Base-by-base conservation (phyloP, 2,329 filamentous ascomycete genomes). In the Diaporthe ilicicola region DNA sequence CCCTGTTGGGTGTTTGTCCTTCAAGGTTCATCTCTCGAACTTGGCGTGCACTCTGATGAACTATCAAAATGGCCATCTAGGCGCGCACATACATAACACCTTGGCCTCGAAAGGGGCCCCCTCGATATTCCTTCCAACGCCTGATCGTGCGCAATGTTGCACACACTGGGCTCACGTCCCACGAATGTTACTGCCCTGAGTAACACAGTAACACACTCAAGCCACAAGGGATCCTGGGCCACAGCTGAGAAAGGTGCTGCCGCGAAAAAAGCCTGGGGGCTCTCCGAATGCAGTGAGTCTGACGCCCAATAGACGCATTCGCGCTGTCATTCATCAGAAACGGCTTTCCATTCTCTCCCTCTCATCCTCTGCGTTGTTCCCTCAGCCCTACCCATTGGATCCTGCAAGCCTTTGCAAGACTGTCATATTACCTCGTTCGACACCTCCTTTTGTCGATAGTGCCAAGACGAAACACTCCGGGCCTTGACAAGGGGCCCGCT, bases 41-140 rank as follows among this genome's bases (percentile, higher is more conserved):
- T 64, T 64, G 59, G 59, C 44, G 29, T 34, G 42, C 59, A 50
- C 59, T 64, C 42, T 44, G 59, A 39, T 39, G 37, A 64, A 50
- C 32, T 50, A 50, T 50, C 59, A 50, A 64, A 50, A 64, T 64
- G 50, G 59, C 59, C 59, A 64, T 48, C 27, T 34, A 62, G 42
- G 59, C 59, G 48, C 42, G 42, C 59, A 62, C 59, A 46, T 46
- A 19, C 42, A 17, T 13, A 24, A 44, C 42, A 64, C 29, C 56
- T 64, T 50, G 59, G 59, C 59, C 59, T 4, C 42, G 59, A 64
- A 64, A 64, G 59, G 59, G 59, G 44, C 44, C 44, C 59, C 59
- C 59, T 64, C 59, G 44, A 50, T 12, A 39, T 50, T 27, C 15
- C 54, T n/a, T 34, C 59, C 59, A 50, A 17, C 44, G n/a, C 29